Conservation (phyloP, 148 eudicot species). For the Rhododendron ovatum region DNA sequence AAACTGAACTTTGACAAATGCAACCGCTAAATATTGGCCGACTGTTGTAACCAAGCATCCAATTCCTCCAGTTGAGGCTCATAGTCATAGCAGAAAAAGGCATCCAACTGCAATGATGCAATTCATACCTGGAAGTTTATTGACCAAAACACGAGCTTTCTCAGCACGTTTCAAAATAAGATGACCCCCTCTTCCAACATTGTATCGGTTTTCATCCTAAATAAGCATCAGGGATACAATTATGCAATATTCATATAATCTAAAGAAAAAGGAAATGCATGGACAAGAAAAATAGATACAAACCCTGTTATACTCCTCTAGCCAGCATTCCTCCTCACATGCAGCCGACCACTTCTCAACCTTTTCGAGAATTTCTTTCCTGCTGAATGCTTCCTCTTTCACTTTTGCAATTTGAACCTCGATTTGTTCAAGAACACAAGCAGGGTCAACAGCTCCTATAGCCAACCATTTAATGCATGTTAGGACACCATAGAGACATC, state of each 20-base stretch:
- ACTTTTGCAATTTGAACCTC: constrained; percentile 69
- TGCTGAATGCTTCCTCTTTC: constrained; percentile 89
- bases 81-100: neutral
- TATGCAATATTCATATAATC: neutral
- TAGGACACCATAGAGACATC: neutral
- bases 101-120: neutral
- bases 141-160: constrained; percentile 83
- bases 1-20: neutral
- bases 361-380: constrained; percentile 86
- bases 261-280: neutral
- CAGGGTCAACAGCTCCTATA: constrained; percentile 77
- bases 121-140: constrained; percentile 81
- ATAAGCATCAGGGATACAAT: constrained; percentile 13
- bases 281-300: constrained; percentile 11
- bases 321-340: constrained; percentile 97
- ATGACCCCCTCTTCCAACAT: constrained; percentile 95
- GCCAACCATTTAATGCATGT: constrained; percentile 4
- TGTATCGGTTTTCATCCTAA: constrained; percentile 94
- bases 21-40: neutral
- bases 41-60: neutral
- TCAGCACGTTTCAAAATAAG: constrained; percentile 92
- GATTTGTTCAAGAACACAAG: constrained; percentile 69
- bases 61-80: neutral
- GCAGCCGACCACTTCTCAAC: constrained; percentile 94
- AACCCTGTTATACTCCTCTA: constrained; percentile 89